These are phyloP conservation scores for Fusarium staphyleae DNA, from an alignment of 2,329 filamentous ascomycete species.

Conservation along the genomic window DNA sequence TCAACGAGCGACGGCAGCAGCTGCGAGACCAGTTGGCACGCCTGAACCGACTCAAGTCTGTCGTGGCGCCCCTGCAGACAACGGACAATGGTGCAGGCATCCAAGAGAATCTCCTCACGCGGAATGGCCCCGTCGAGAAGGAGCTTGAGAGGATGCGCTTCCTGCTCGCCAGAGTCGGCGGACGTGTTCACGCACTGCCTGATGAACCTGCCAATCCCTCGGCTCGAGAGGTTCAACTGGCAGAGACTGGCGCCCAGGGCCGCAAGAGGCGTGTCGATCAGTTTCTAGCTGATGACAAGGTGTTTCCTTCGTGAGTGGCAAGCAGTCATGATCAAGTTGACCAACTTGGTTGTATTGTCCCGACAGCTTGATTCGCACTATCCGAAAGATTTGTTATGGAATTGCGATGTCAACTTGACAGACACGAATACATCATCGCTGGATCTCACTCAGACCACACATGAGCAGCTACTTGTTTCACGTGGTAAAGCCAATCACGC, in stretches of 20 bases:
- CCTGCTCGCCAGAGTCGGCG: conserved; percentile 66
- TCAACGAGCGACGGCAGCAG: conserved; percentile 52
- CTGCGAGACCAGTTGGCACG: conserved; percentile 53
- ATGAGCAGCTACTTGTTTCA: conserved; percentile 42
- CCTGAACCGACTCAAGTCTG: conserved; percentile 56
- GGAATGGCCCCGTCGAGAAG: conserved; percentile 68
- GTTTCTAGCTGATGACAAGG: conserved; percentile 37
- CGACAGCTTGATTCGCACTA: no score
- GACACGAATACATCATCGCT: not conserved
- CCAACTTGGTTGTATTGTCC: no score
- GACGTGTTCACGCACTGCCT: conserved; percentile 52
- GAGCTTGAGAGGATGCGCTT: conserved; percentile 73
- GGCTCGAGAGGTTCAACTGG: conserved; percentile 13
- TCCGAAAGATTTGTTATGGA: no score
- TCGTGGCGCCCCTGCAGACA: conserved; percentile 55
- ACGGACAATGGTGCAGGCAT: conserved; percentile 49
- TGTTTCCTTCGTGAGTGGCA: conserved; percentile 33
- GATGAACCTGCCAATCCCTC: conserved; percentile 4
- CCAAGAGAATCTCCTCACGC: conserved; percentile 72
- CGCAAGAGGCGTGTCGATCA: conserved; percentile 40
- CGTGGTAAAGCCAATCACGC: conserved; percentile 36
- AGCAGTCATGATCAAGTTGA: no score
- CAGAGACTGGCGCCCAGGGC: conserved; percentile 17
- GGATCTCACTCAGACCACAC: conserved; percentile 22
- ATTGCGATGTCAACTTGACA: no score